Evolutionary conservation across 805 yeast genomes (phyloP).

Genomic region (Ogataea polymorpha): DNA sequence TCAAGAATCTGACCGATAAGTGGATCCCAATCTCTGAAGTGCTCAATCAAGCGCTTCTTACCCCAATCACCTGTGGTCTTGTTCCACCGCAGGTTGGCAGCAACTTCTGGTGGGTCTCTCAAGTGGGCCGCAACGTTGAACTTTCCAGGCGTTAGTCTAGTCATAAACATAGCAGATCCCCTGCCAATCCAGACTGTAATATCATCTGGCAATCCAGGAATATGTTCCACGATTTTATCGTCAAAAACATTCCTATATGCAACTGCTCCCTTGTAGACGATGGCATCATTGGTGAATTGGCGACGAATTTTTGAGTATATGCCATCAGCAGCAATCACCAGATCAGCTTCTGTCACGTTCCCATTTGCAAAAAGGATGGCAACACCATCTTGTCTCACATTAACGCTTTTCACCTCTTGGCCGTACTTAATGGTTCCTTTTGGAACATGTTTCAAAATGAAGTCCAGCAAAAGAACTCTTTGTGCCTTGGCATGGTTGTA

Average conservation of each 20-base stretch:
- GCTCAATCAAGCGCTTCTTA: slow-evolving; percentile 4
- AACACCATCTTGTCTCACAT: neutral
- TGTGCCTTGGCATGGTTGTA: slow-evolving; percentile 4
- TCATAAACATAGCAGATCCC: slow-evolving; percentile 8
- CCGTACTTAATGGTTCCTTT: slow-evolving; percentile 5
- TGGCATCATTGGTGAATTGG: slow-evolving; percentile 6
- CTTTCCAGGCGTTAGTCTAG: slow-evolving; percentile 6
- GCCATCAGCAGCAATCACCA: slow-evolving; percentile 9
- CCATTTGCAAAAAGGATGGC: slow-evolving; percentile 1
- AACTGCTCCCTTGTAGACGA: slow-evolving; percentile 9
- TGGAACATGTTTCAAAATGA: slow-evolving; percentile 4
- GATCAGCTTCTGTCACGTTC: neutral
- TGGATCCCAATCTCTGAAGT: slow-evolving; percentile 11
- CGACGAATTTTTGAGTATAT: slow-evolving; percentile 9
- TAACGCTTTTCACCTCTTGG: neutral
- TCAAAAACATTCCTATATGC: slow-evolving; percentile 10
- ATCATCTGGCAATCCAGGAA: slow-evolving; percentile 7
- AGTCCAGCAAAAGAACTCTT: slow-evolving; percentile 4
- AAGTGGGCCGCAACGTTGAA: slow-evolving; percentile 11
- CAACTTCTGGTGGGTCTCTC: slow-evolving; percentile 7
- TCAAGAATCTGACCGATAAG: slow-evolving; percentile 6
- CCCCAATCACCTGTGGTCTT: slow-evolving; percentile 10
- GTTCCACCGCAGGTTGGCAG: slow-evolving; percentile 9
- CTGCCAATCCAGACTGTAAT: slow-evolving; percentile 8
- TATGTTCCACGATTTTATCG: slow-evolving; percentile 3